Evolutionary conservation across 352 stramenopile genomes (phyloP).

Genomic region (Phytophthora constricta): DNA sequence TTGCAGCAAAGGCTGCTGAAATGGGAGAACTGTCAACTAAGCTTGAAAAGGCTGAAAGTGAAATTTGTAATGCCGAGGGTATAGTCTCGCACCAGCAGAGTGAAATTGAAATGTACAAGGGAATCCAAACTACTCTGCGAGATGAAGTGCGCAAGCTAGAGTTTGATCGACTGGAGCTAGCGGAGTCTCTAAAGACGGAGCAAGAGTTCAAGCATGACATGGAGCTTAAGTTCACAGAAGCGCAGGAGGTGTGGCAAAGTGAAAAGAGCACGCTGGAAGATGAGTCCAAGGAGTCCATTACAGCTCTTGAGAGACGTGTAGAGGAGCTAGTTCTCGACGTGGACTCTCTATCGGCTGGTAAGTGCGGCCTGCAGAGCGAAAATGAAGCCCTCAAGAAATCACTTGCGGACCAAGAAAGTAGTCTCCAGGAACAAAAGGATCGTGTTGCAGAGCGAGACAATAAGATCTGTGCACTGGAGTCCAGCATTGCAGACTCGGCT

Average conservation of each 20-base stretch:
- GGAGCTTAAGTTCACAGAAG: slow-evolving; percentile 25
- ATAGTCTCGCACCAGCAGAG: slow-evolving; percentile 13
- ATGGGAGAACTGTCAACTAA: slow-evolving; percentile 21
- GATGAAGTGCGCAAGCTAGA: slow-evolving; percentile 38
- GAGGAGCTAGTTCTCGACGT: slow-evolving; percentile 16
- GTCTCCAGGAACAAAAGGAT: slow-evolving; percentile 25
- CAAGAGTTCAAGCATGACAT: slow-evolving; percentile 37
- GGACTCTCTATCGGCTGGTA: slow-evolving; percentile 19
- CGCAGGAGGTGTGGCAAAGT: slow-evolving; percentile 22
- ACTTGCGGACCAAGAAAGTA: slow-evolving; percentile 18
- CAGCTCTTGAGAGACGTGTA: slow-evolving; percentile 28
- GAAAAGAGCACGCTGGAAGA: slow-evolving; percentile 32
- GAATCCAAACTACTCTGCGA: slow-evolving; percentile 30
- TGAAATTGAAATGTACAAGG: slow-evolving; percentile 41
- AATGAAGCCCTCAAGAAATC: slow-evolving; percentile 19
- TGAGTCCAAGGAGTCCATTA: slow-evolving; percentile 20
- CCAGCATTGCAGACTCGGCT: slow-evolving; percentile 5
- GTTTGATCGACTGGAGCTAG: slow-evolving; percentile 32
- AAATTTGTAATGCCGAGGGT: slow-evolving; percentile 33
- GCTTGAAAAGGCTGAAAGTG: slow-evolving; percentile 22
- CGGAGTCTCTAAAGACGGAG: slow-evolving; percentile 35
- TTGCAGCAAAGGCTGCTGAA: slow-evolving; percentile 14
- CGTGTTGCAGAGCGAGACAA: slow-evolving; percentile 23
- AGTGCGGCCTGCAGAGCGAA: slow-evolving; percentile 28
- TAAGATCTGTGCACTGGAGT: slow-evolving; percentile 26